Base-by-base conservation (phyloP, 495 filamentous ascomycete genomes). In the Podospora didyma region DNA sequence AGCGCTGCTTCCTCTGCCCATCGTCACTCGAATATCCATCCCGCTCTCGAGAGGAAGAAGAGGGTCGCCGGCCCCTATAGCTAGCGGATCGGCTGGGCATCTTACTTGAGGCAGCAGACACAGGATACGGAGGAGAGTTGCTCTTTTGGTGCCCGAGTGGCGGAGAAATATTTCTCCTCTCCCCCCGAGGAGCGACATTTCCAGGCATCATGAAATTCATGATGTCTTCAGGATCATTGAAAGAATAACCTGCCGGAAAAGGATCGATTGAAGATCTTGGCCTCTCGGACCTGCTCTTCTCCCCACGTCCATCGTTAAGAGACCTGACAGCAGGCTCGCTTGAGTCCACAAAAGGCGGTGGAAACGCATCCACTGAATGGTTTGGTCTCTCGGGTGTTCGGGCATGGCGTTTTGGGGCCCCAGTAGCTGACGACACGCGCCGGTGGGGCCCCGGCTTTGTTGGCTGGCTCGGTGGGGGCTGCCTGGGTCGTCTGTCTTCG, bases 131-230 rank as follows among this genome's bases (percentile, higher is more conserved):
- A 5, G 65, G 68, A 1, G 66, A 65, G 46, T 56, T 62, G 35
- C 58, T 61, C 44, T 47, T 52, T 3, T 57, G 59, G 14, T 39
- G 31, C 10, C 45, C 56, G 46, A 55, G 68, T n/a, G 56, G 56
- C 9, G 67, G 61, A 23, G 63, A 60, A 14, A 28, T 19, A 20
- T 58, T 53, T 10, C 45, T 54, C 16, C 22, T 41, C 4, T 44
- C 47, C 21, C 47, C 55, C 19, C 51, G 31, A 19, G 52, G 10
- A 47, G 54, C 58, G 19, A 53, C 60, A 9, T 45, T 52, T 5
- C 60, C 64, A 10, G 65, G 62, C 12, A 56, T 51, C 68, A 69
- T 69, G 54, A 65, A 69, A 14, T 62, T 51, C n/a, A 69, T 34
- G 45, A 62, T 57, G 10, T 65, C 64, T 19, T 55, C 58, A 7